These are phyloP conservation scores for Calonectria ilicicola DNA, from an alignment of 2,329 filamentous ascomycete species.

Conservation along the genomic window DNA sequence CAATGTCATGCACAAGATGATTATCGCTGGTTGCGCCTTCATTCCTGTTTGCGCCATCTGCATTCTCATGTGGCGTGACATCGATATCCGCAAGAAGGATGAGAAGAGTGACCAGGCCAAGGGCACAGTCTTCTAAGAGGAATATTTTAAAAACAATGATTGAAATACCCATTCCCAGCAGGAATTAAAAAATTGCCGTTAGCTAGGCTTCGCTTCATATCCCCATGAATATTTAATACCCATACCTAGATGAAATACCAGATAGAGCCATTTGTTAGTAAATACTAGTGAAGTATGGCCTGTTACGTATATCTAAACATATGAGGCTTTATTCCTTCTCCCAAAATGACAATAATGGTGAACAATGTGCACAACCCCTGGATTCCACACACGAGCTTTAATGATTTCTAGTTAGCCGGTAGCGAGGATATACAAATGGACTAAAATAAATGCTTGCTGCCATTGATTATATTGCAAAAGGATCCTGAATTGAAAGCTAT, in stretches of 20 bases:
- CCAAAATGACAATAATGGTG: no score
- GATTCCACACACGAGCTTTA: no score
- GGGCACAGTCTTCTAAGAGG: constrained; percentile 44
- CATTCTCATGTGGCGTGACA: constrained; percentile 51
- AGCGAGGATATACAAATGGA: no score
- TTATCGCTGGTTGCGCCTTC: constrained; percentile 52
- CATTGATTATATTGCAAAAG: no score
- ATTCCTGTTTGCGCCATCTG: constrained; percentile 49
- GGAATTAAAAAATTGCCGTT: background rate
- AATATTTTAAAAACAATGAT: background rate
- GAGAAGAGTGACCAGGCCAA: constrained; percentile 38
- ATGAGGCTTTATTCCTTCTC: no score
- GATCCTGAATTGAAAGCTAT: no score
- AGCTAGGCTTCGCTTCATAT: background rate
- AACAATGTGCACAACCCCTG: no score
- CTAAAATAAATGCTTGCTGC: no score
- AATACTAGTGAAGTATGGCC: background rate
- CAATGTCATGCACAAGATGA: constrained; percentile 52
- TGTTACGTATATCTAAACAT: no score
- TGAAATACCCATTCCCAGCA: background rate
- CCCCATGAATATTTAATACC: constrained; percentile 1
- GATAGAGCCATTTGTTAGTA: background rate
- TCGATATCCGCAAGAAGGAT: constrained; percentile 52
- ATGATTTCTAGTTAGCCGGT: no score
- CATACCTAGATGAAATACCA: background rate